phyloP scores from a whole-genome alignment of 768 basidiomycete species.

The Leucocoprinus birnbaumii region DNA sequence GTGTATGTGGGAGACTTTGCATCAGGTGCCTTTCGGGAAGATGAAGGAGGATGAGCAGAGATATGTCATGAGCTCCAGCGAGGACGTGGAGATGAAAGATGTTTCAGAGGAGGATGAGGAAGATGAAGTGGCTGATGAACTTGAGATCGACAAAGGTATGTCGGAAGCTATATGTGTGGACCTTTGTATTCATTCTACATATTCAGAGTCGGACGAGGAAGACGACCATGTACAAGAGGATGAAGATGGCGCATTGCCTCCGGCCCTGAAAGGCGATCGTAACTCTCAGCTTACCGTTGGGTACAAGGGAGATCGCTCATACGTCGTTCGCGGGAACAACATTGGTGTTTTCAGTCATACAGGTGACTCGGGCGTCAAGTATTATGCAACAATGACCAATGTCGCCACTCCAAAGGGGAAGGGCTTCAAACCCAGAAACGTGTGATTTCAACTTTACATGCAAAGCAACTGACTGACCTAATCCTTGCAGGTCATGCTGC shows the following conservation, averaged over 20 bases:
- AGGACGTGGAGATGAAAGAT: conserved; percentile 89
- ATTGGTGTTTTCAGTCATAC: conserved; percentile 88
- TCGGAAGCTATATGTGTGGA: neutral
- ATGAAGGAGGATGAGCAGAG: conserved; percentile 85
- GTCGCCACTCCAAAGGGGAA: conserved; percentile 78
- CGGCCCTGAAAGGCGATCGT: conserved; percentile 51
- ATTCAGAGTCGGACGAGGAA: conserved; percentile 39
- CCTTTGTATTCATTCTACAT: neutral
- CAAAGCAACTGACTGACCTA: neutral
- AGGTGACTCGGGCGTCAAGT: conserved; percentile 65
- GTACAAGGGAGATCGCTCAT: conserved; percentile 93
- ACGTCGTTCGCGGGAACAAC: conserved; percentile 87
- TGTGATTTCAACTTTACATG: conserved; percentile 27
- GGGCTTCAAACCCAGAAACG: conserved; percentile 83
- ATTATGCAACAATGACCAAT: conserved; percentile 84
- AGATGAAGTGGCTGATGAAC: conserved; percentile 68
- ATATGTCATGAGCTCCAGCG: conserved; percentile 76
- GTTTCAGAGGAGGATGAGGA: conserved; percentile 74
- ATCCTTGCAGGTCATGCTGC: conserved; percentile 79
- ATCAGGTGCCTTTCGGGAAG: conserved; percentile 74
- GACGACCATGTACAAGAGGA: conserved; percentile 44
- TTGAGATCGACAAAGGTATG: conserved; percentile 63
- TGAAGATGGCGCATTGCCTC: conserved; percentile 35
- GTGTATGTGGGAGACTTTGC: conserved; percentile 78
- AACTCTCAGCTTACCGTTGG: conserved; percentile 93